These are phyloP conservation scores for Quercus lobata DNA, from an alignment of 331 rosid genomes.

Conservation along the genomic window DNA sequence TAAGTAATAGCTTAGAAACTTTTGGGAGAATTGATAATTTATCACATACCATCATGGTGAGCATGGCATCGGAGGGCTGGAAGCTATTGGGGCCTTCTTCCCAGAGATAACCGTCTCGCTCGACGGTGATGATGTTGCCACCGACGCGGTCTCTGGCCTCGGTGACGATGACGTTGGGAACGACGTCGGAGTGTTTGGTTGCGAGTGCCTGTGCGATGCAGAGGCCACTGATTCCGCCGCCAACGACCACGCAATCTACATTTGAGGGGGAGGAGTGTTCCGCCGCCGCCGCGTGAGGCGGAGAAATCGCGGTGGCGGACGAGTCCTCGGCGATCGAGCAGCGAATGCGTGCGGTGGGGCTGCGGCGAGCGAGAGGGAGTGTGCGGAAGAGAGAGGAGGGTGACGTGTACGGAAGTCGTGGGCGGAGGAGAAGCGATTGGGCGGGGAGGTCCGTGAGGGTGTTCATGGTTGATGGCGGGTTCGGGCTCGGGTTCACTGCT, in stretches of 20 bases:
- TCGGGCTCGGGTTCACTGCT: too few relatives aligned
- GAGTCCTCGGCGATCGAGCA: conserved; percentile 62
- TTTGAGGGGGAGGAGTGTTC: not conserved
- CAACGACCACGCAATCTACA: conserved; percentile 72
- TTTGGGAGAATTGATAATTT: too few relatives aligned
- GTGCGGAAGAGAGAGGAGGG: conserved; percentile 18
- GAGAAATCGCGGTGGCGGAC: conserved; percentile 46
- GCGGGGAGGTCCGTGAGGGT: conserved; percentile 15
- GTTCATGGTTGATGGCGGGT: conserved; percentile 25
- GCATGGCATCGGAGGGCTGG: conserved; percentile 94
- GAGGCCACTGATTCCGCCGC: conserved; percentile 88
- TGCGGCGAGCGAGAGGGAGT: not conserved
- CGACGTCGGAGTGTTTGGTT: conserved; percentile 56
- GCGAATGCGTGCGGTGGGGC: conserved; percentile 27
- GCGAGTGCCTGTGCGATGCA: conserved; percentile 90
- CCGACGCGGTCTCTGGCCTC: conserved; percentile 84
- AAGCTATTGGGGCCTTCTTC: conserved; percentile 97
- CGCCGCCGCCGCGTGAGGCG: not conserved
- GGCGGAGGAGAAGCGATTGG: conserved; percentile 25
- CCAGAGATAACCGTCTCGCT: conserved; percentile 84
- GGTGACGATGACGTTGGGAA: conserved; percentile 55
- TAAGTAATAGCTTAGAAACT: too few relatives aligned
- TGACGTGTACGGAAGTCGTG: conserved; percentile 2
- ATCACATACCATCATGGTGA: conserved; percentile 74
- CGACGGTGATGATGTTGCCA: conserved; percentile 75